These are phyloP conservation scores for Dryas integrifolia DNA, from an alignment of 331 rosid genomes.

Conservation along the genomic window DNA sequence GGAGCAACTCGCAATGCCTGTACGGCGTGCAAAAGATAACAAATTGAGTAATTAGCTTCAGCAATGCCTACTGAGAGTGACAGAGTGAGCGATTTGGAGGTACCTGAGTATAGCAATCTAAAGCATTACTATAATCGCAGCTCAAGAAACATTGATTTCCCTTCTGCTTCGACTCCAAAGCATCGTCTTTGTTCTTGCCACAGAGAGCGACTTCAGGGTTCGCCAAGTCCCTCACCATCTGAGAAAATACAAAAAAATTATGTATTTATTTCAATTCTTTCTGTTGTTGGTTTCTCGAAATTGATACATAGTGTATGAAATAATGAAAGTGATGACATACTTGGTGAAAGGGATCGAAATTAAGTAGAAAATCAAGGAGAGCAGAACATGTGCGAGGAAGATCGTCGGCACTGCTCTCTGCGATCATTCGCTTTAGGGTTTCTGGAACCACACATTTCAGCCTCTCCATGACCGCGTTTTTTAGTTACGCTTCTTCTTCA, in stretches of 20 bases:
- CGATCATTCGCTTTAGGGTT: constrained; percentile 43
- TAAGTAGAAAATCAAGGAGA: constrained; percentile 51
- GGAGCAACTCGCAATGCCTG: constrained; percentile 83
- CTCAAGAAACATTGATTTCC: constrained; percentile 59
- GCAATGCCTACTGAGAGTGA: not conserved
- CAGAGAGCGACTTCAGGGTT: constrained; percentile 59
- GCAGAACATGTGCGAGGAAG: constrained; percentile 53
- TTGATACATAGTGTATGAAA: not conserved
- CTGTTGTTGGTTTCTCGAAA: not conserved
- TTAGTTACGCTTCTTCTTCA: not conserved
- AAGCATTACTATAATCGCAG: constrained; percentile 51
- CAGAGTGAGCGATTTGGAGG: not conserved
- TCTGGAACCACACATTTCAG: constrained; percentile 67
- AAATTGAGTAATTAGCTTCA: not conserved
- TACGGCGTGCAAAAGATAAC: constrained; percentile 17
- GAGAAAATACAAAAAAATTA: not conserved
- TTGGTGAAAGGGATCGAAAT: constrained; percentile 57
- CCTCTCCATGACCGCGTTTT: constrained; percentile 47
- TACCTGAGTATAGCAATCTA: constrained; percentile 71
- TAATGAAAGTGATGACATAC: constrained; percentile 34
- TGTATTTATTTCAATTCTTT: not conserved
- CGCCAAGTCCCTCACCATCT: constrained; percentile 59
- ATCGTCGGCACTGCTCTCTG: constrained; percentile 39
- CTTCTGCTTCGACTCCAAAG: constrained; percentile 58
- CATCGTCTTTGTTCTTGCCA: constrained; percentile 64